Evolutionary conservation across 306 rosid species (phyloP).

Genomic region (Herpetospermum pedunculosum): DNA sequence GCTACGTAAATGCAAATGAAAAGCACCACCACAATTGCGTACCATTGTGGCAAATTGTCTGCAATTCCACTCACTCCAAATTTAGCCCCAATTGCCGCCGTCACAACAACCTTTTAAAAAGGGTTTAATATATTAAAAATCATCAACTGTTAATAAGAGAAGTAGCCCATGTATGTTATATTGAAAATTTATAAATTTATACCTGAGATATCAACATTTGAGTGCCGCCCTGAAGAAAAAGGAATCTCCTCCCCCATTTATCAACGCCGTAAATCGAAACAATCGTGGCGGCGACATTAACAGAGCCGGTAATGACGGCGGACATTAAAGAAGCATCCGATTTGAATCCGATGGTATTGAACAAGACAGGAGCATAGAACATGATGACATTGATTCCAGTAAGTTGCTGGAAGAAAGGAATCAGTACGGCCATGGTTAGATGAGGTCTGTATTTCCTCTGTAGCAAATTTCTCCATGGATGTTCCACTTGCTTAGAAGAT

Average conservation of each 20-base stretch:
- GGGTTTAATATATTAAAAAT: too few species aligned
- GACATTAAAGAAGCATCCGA: conserved; percentile 68
- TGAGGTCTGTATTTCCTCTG: conserved; percentile 77
- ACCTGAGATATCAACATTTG: conserved; percentile 93
- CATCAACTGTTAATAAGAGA: too few species aligned
- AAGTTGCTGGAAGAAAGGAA: conserved; percentile 81
- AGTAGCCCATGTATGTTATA: too few species aligned
- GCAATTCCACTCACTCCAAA: conserved; percentile 61
- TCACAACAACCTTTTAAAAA: too few species aligned
- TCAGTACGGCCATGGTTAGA: conserved; percentile 42
- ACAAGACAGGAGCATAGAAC: conserved; percentile 83
- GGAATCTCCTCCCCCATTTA: conserved; percentile 79
- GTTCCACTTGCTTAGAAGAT: conserved; percentile 35
- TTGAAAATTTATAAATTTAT: too few species aligned
- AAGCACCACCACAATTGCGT: conserved; percentile 71
- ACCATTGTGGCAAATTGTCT: conserved; percentile 72
- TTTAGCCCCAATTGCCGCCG: conserved; percentile 61
- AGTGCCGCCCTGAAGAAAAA: conserved; percentile 70
- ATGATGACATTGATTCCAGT: conserved; percentile 87
- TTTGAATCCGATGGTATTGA: conserved; percentile 64
- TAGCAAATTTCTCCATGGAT: conserved; percentile 66
- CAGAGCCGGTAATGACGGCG: conserved; percentile 76
- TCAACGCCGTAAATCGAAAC: conserved; percentile 84
- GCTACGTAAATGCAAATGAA: conserved; percentile 85
- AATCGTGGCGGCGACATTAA: conserved; percentile 51